phyloP scores from a whole-genome alignment of 345 rosid species.

The Camelina neglecta region DNA sequence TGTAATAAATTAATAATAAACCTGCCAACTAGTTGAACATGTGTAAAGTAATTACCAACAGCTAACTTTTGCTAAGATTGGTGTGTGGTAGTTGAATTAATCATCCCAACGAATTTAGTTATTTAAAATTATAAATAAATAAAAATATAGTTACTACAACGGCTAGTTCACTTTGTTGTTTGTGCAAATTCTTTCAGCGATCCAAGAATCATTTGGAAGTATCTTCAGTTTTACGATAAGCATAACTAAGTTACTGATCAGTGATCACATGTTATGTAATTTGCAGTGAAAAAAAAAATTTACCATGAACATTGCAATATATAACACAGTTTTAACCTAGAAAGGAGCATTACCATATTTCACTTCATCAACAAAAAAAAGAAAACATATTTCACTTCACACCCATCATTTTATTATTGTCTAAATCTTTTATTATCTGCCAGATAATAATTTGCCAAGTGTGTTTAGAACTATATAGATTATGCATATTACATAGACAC shows the following conservation, averaged over 20 bases:
- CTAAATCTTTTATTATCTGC: neutral
- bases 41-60: constrained; percentile 37
- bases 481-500: neutral
- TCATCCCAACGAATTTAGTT: constrained; percentile 17
- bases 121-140: neutral
- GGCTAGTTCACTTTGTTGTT: constrained; percentile 31
- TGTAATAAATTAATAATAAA: neutral
- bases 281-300: neutral
- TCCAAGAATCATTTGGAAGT: constrained; percentile 26
- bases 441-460: neutral
- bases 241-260: neutral
- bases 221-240: constrained; percentile 1
- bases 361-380: too few relatives aligned
- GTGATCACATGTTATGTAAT: neutral
- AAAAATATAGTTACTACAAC: neutral
- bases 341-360: neutral
- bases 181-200: constrained; percentile 22
- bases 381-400: neutral
- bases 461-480: neutral
- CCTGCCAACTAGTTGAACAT: constrained; percentile 27
- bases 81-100: constrained; percentile 21
- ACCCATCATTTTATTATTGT: neutral
- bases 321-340: neutral
- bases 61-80: constrained; percentile 30
- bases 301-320: neutral